These are phyloP conservation scores for Paracorniculantispora psalliotae DNA, from an alignment of 2,329 filamentous ascomycete genomes.

Conservation along the genomic window DNA sequence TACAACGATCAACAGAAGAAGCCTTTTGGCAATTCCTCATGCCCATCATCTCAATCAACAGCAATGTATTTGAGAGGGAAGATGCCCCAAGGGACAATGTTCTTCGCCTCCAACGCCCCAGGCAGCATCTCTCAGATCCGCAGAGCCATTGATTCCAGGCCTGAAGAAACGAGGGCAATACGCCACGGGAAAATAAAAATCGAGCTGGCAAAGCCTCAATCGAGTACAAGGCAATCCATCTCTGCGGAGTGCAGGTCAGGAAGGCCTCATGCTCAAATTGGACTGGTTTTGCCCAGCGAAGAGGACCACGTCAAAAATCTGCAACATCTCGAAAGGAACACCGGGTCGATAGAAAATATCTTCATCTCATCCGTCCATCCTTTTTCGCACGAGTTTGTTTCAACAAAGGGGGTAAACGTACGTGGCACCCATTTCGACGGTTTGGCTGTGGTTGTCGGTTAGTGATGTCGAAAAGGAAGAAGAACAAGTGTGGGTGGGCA, in stretches of 20 bases:
- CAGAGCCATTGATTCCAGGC: slow-evolving; percentile 41
- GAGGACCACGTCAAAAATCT: slow-evolving; percentile 69
- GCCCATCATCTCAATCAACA: slow-evolving; percentile 28
- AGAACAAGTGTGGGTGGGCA: not conserved
- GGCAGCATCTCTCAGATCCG: slow-evolving; percentile 24
- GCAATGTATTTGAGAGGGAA: slow-evolving; percentile 78
- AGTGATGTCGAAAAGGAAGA: slow-evolving; percentile 29
- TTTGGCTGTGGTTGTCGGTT: slow-evolving; percentile 35
- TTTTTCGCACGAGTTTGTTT: slow-evolving; percentile 26
- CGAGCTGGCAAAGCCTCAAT: slow-evolving; percentile 60
- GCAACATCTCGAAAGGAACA: slow-evolving; percentile 43
- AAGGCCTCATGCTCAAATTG: not conserved
- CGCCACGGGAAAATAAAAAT: slow-evolving; percentile 53
- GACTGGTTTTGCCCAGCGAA: slow-evolving; percentile 57
- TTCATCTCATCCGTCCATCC: slow-evolving; percentile 21
- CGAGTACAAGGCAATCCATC: not conserved
- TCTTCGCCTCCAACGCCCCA: slow-evolving; percentile 36
- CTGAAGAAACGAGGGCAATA: slow-evolving; percentile 53
- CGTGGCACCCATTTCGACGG: slow-evolving; percentile 46
- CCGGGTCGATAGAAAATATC: slow-evolving; percentile 16
- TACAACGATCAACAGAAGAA: not conserved
- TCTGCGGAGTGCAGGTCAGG: not conserved
- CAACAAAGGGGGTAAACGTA: slow-evolving; percentile 42
- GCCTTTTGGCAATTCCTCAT: slow-evolving; percentile 10
- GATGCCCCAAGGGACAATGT: slow-evolving; percentile 55